Base-by-base conservation (phyloP, 345 rosid genomes). In the Gossypium turneri region DNA sequence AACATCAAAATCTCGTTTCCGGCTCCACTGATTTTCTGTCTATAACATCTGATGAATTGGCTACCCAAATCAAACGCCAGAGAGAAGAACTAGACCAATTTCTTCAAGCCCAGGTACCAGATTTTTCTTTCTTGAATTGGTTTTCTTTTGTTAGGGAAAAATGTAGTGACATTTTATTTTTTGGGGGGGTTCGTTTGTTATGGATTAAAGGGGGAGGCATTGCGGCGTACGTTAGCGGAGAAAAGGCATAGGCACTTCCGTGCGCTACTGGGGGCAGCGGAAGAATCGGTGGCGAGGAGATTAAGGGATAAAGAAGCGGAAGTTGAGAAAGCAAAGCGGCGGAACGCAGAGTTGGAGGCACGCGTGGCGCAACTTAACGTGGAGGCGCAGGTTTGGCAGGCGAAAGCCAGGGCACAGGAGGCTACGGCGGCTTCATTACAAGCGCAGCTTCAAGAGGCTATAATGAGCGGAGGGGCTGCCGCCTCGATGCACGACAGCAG, bases 341-440 rank as follows among this genome's bases (percentile, higher is more conserved):
- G 86, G 48, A 89, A 92, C 82, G 86, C 88, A 2, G 98, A 92
- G 87, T 67, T 94, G 24, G 92, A 91, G 75, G 90, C 96, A 65
- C 95, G 95, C 59, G 94, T 90, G n/a, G 79, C 93, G 15, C 97
- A 92, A 63, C 94, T 94, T 2, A 84, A 77, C 70, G 81, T 81
- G 17, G 98, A 94, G 81, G 84, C 94, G 29, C 93, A 91, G 81
- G 90, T 84, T 2, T 94, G 98, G 98, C 95, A 94, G 75, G 88
- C 92, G 10, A 87, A 87, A 84, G 98, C 97, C 17, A 71, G 90
- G 73, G 89, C 92, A 15, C 88, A 85, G 79, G 95, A 94, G 82
- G 89, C 90, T 4, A 82, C 90, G 47, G 98, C 94, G 38, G 91
- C 93, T 11, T 83, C 94, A 11, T 78, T 94, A 60, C 97, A 94